phyloP scores from a whole-genome alignment of 768 basidiomycete genomes.

The Nevesoporus exiguus region DNA sequence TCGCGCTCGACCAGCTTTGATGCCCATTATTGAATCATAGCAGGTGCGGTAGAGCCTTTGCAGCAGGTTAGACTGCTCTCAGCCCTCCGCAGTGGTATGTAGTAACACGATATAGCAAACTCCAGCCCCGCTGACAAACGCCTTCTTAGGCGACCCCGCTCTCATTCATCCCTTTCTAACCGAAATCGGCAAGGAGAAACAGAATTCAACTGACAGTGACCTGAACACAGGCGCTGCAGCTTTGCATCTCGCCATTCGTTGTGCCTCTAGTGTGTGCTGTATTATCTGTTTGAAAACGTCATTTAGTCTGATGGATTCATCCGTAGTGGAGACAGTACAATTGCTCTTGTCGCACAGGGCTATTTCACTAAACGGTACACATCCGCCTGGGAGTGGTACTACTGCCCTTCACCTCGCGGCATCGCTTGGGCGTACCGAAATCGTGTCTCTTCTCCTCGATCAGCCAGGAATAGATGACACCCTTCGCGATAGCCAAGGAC shows the following conservation, averaged over 20 bases:
- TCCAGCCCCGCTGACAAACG: background rate
- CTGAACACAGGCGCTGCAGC: constrained; percentile 71
- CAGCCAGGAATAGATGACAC: constrained; percentile 82
- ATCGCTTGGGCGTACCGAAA: constrained; percentile 65
- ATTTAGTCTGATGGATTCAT: constrained; percentile 1
- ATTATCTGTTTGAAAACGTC: background rate
- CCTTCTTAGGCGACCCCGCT: constrained; percentile 61
- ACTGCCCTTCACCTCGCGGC: constrained; percentile 76
- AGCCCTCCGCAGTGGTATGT: constrained; percentile 58
- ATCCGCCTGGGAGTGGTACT: constrained; percentile 67
- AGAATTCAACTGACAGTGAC: constrained; percentile 44
- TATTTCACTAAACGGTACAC: constrained; percentile 74
- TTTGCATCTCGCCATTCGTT: constrained; percentile 79
- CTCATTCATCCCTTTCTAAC: constrained; percentile 79
- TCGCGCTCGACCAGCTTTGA: background rate
- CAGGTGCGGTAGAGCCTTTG: constrained; percentile 40
- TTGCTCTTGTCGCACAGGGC: constrained; percentile 68
- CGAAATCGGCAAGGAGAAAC: constrained; percentile 67
- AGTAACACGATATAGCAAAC: background rate
- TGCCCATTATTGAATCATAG: constrained; percentile 5
- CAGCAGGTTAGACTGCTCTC: constrained; percentile 64
- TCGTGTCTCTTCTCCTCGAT: constrained; percentile 72
- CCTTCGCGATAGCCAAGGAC: constrained; percentile 60
- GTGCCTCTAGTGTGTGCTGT: constrained; percentile 60
- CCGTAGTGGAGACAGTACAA: constrained; percentile 61